Percentiles rank a stretch among this genome's conserved stretches.
Conservation (phyloP, 2,329 filamentous ascomycete species). For the Huntiella decipiens region DNA sequence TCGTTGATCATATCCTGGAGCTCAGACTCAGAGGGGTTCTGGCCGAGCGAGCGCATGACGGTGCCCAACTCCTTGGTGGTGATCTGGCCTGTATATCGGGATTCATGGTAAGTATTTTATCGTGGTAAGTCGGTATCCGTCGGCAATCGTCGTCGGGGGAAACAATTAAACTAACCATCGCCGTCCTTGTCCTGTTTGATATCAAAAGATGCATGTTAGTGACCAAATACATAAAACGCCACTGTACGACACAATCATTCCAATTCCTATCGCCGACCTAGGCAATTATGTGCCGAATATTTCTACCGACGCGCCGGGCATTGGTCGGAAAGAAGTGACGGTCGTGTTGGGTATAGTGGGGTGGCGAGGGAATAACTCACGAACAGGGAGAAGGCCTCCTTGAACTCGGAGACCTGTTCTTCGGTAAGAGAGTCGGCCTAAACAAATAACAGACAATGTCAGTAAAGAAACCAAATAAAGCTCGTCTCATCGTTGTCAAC, state of each 20-base stretch:
- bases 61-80: constrained; percentile 81
- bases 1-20: constrained; percentile 91
- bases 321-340: not conserved
- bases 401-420: constrained; percentile 99
- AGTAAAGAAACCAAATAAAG: not conserved
- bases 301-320: not conserved
- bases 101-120: constrained; percentile 1
- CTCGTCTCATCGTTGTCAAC: not conserved
- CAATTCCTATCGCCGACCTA: not conserved
- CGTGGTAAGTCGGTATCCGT: not conserved
- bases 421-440: constrained; percentile 97
- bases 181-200: constrained; percentile 61
- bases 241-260: no score
- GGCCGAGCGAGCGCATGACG: constrained; percentile 76
- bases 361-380: constrained; percentile 38
- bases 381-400: constrained; percentile 99
- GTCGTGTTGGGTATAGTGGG: not conserved
- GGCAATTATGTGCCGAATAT: not conserved
- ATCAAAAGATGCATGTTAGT: constrained; percentile 14
- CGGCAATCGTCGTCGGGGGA: no score
- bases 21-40: constrained; percentile 80
- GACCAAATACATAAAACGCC: not conserved
- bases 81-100: constrained; percentile 49
- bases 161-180: constrained; percentile 50
- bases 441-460: constrained; percentile 11